These are phyloP conservation scores for Calonectria naviculata DNA, from an alignment of 2,329 filamentous ascomycete species.

Conservation along the genomic window DNA sequence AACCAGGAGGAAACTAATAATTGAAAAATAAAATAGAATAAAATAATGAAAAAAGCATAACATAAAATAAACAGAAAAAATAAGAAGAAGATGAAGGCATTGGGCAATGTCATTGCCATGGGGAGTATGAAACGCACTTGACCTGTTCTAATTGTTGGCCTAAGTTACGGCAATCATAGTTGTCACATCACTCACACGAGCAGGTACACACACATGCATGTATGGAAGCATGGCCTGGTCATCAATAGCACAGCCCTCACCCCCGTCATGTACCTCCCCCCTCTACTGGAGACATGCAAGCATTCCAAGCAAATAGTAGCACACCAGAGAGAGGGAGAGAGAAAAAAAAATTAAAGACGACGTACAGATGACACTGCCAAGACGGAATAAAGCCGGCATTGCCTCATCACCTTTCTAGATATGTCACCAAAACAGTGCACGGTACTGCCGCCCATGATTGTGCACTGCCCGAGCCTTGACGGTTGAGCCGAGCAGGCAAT, in stretches of 20 bases:
- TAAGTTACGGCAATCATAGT: background rate
- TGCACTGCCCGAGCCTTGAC: background rate
- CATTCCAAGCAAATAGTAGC: background rate
- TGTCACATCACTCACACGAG: slow-evolving; percentile 2
- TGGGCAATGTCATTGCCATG: too few species aligned
- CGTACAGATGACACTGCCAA: background rate
- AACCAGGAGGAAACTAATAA: background rate
- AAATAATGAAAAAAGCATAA: too few species aligned
- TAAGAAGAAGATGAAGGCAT: too few species aligned
- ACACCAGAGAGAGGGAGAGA: too few species aligned
- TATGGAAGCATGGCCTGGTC: slow-evolving; percentile 1
- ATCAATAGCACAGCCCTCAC: slow-evolving; percentile 1
- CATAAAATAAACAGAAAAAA: too few species aligned
- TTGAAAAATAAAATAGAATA: too few species aligned
- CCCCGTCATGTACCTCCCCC: background rate
- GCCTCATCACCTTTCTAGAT: background rate
- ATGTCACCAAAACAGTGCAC: background rate
- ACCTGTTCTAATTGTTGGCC: too few species aligned
- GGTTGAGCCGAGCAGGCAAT: background rate
- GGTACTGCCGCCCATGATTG: background rate
- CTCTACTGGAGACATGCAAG: background rate
- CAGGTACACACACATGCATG: background rate
- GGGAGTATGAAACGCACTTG: too few species aligned
- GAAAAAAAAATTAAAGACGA: background rate
- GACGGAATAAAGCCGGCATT: background rate